A percentile compares a stretch with the other conserved stretches of the same genome.
Evolutionary conservation across 1,139 yeast genomes (phyloP).

Genomic region (Neolecta irregularis): DNA sequence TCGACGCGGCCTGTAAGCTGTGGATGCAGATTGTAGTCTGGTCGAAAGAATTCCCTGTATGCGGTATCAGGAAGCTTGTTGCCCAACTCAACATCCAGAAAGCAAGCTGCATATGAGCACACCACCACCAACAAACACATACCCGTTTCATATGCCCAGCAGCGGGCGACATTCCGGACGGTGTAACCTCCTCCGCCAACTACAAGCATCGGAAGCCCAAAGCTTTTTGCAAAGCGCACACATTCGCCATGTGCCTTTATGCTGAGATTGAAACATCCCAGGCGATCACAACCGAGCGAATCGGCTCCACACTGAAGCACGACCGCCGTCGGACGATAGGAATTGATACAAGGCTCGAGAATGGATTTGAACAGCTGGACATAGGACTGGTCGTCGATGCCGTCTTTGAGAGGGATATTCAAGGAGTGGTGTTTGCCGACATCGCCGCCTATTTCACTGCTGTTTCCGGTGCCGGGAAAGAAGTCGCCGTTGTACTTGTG

Average conservation of each 20-base stretch:
- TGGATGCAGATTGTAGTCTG: conserved; percentile 83
- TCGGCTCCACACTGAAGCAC: conserved; percentile 98
- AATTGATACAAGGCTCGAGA: conserved; percentile 71
- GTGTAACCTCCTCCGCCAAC: conserved; percentile 98
- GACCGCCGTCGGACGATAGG: conserved; percentile 78
- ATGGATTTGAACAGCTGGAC: conserved; percentile 62
- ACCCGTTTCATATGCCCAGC: conserved; percentile 93
- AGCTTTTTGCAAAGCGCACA: conserved; percentile 68
- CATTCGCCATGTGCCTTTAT: conserved; percentile 93
- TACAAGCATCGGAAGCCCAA: conserved; percentile 78
- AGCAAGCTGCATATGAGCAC: not conserved
- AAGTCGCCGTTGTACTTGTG: conserved; percentile 92
- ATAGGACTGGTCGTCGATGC: conserved; percentile 88
- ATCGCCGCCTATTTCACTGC: conserved; percentile 76
- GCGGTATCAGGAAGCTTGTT: conserved; percentile 69
- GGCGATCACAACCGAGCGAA: conserved; percentile 78
- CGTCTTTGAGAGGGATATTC: conserved; percentile 89
- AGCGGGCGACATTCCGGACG: conserved; percentile 81
- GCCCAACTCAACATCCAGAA: conserved; percentile 63
- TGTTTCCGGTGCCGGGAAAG: conserved; percentile 91
- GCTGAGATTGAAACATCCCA: conserved; percentile 85
- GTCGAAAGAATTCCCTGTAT: conserved; percentile 77
- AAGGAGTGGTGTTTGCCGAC: conserved; percentile 73
- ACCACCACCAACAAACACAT: conserved; percentile 29
- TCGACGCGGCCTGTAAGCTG: conserved; percentile 76